phyloP scores from a whole-genome alignment of 352 stramenopile genomes.

The Aphanomyces cochlioides region DNA sequence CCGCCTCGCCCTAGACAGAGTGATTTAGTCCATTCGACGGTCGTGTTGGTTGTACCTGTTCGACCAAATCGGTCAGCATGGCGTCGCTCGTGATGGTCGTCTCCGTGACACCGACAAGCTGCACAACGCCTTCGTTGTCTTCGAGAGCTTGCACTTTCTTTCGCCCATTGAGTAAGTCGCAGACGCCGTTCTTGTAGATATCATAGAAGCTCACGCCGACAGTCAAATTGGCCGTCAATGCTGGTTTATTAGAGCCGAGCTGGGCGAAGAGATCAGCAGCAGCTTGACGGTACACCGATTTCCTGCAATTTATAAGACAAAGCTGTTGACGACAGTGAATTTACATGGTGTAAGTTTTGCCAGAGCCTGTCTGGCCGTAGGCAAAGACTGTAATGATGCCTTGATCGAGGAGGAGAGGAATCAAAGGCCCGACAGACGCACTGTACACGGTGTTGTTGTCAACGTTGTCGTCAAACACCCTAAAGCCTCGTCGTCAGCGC shows the following conservation, averaged over 20 bases:
- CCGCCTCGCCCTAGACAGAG: conserved; percentile 53
- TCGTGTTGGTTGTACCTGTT: conserved; percentile 31
- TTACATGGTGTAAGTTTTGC: conserved; percentile 95
- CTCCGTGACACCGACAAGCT: conserved; percentile 90
- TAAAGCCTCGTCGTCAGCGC: conserved; percentile 6
- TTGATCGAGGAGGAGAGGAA: conserved; percentile 46
- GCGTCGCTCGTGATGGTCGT: conserved; percentile 68
- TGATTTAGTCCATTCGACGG: neutral
- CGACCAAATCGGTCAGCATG: conserved; percentile 88
- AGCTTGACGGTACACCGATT: conserved; percentile 61
- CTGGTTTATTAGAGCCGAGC: conserved; percentile 19
- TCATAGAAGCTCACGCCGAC: conserved; percentile 94
- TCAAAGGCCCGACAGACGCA: conserved; percentile 49
- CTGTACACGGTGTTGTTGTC: conserved; percentile 91
- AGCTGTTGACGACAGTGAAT: neutral
- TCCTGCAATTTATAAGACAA: conserved; percentile 23
- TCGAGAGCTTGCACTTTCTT: conserved; percentile 89
- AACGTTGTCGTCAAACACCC: conserved; percentile 88
- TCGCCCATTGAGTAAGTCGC: conserved; percentile 90
- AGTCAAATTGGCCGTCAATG: conserved; percentile 38
- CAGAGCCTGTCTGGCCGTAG: conserved; percentile 95
- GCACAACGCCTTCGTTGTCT: conserved; percentile 89
- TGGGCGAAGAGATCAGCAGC: conserved; percentile 56
- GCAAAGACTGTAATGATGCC: conserved; percentile 89
- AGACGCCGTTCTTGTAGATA: conserved; percentile 95